Evolutionary conservation across 1,284 basidiomycete species (phyloP), one percentile per base, ranked within the genome.

Genomic region (Megacollybia platyphylla): DNA sequence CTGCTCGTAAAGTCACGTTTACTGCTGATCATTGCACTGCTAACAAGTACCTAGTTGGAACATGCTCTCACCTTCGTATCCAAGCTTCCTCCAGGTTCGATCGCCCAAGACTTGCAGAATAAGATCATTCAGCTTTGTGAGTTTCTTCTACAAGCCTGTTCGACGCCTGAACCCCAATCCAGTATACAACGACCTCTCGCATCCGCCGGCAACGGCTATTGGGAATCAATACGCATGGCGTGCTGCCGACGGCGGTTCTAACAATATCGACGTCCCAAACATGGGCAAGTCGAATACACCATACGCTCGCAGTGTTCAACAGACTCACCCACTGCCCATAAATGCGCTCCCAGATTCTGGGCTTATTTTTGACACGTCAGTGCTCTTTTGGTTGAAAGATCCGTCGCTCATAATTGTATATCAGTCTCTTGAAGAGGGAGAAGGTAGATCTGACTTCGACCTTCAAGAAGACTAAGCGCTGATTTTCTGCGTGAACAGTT

Each of bases 301-400:
- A 0, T 90, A 90, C 57, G 69, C 83, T 11, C 75, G 85, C 32
- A 86, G 79, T 44, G 87, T 90, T n/a, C 81, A 85, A 48, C 79
- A 82, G 55, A 54, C 50, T 1, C 69, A 79, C 46, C 70, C 81
- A 1, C 61, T 87, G 3, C 79, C 84, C 0, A 57, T 54, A 29
- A 71, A 79, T 48, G 72, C 78, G 46, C 62, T 89, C 11, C 87
- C 87, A 0, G 87, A 90, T 58, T 62, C 85, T 7, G 83, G 81
- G 4, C 63, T 88, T 7, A 60, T 90, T 15, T 90, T 87, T 43
- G 86, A 90, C 56, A 76, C 80, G 67, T 68, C 31, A 47, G 48
- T 49, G 27, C 24, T 15, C 20, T 35, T 26, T 7, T 40, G 2
- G 55, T 73, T 24, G 5, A 54, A 0, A 11, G 31, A 34, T 34